Evolutionary conservation across 2,329 filamentous ascomycete genomes (phyloP), one percentile per base, ranked within the genome.

Genomic region (Dissoconium aciculare): DNA sequence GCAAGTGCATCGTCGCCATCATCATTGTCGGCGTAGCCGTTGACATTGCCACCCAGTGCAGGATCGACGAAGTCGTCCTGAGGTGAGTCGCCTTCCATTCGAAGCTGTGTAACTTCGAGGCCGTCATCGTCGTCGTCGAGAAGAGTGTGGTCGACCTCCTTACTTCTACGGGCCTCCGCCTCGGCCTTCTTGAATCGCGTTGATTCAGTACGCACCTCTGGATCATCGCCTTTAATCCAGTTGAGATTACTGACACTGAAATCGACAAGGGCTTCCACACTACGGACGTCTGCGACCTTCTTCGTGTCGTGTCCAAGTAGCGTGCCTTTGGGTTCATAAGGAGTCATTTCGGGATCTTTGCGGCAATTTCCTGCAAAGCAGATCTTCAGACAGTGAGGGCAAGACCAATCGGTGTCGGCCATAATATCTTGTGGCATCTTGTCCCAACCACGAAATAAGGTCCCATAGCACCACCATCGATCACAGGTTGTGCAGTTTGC

Each of bases 251-350:
- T 87, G 24, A 81, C 66, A 15, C 80, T 74, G 54, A 94, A 94
- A 51, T 95, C 84, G 5, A 95, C 83, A 13, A 95, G 66, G 14
- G 74, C 77, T 53, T 95, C 87, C 4, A 93, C 74, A 47, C 85
- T 94, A 37, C 89, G 74, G 30, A 81, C 78, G 55, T 98, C 89
- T 2, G 89, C 87, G 28, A 95, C 75, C 17, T 79, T 78, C 32
- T 74, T 79, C 0, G 89, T 98, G 43, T 95, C 84, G 46, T 94
- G 84, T 0, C 89, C 89, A 2, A 95, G 68, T 1, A 87, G 63
- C 1, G 84, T 93, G 34, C 78, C 82, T 46, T 82, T 89, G 0
- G 89, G 89, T 30, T 79, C 72, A 47, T 93, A 93, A 0, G 85
- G 80, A 4, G 64, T 66, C 45, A 79, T 79, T n/a, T 68, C 72